These are phyloP conservation scores for Brettanomyces anomalus DNA, from an alignment of 805 yeast species.

Conservation along the genomic window DNA sequence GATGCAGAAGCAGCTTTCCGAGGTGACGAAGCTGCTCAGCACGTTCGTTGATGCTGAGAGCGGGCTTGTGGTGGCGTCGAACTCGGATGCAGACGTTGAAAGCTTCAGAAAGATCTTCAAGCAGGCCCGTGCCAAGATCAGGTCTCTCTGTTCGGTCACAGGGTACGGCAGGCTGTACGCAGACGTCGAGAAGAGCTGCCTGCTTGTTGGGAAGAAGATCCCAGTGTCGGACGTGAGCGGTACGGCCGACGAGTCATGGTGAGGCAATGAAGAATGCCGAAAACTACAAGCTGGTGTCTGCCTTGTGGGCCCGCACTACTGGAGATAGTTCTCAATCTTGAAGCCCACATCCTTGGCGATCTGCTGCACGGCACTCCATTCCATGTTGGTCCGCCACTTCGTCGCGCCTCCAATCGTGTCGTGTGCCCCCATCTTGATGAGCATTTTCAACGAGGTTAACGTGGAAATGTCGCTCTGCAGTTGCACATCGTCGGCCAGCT, in stretches of 20 bases:
- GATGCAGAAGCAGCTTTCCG: constrained; percentile 10
- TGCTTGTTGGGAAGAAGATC: constrained; percentile 16
- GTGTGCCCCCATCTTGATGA: constrained; percentile 21
- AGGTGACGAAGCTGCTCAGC: constrained; percentile 13
- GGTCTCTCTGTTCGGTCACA: constrained; percentile 18
- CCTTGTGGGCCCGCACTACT: no score
- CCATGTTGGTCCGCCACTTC: constrained; percentile 71
- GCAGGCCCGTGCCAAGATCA: constrained; percentile 18
- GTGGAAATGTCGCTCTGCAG: constrained; percentile 30
- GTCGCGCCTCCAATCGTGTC: constrained; percentile 53
- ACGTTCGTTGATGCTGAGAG: constrained; percentile 14
- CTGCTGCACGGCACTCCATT: constrained; percentile 53
- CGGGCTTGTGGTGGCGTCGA: constrained; percentile 12
- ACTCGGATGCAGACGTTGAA: constrained; percentile 21
- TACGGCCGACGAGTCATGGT: not conserved
- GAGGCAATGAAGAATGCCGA: not conserved
- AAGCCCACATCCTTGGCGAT: constrained; percentile 59
- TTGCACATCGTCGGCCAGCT: constrained; percentile 24
- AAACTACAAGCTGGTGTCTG: not conserved
- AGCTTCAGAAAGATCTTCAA: constrained; percentile 20
- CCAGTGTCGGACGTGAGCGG: constrained; percentile 16
- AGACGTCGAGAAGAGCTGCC: constrained; percentile 14
- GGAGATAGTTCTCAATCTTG: constrained; percentile 54
- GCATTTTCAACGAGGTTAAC: constrained; percentile 24
- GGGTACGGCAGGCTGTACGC: constrained; percentile 16